These are phyloP conservation scores for Aspergillus nidulans DNA, from an alignment of 495 filamentous ascomycete genomes.

Conservation along the genomic window DNA sequence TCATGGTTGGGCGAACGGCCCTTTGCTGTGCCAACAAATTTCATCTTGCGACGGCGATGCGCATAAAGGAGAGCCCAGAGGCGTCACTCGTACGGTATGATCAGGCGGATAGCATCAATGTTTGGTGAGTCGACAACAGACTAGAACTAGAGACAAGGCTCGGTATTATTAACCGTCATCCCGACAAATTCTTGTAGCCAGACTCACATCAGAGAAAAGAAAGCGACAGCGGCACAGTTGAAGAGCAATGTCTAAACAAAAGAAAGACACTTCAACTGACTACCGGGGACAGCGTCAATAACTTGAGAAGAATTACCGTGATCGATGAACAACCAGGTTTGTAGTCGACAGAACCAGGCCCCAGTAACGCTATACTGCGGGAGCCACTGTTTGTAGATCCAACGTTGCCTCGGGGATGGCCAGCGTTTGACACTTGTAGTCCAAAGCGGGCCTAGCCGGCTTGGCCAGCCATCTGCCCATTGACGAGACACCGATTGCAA, in stretches of 20 bases:
- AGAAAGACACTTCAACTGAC: not conserved
- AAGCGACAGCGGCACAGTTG: not conserved
- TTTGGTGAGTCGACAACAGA: not conserved
- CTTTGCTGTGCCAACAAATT: slow-evolving; percentile 26
- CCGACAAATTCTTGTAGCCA: not conserved
- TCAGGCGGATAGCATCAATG: not conserved
- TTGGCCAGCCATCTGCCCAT: slow-evolving; percentile 2
- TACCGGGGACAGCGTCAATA: not conserved
- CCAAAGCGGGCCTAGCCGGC: slow-evolving; percentile 14
- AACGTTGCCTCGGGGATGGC: slow-evolving; percentile 22
- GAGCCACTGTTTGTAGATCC: slow-evolving; percentile 6
- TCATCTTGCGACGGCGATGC: slow-evolving; percentile 29
- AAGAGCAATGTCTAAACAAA: not conserved
- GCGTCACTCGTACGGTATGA: not conserved
- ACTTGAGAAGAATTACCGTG: not conserved
- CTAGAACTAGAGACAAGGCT: not conserved
- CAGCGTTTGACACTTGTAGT: slow-evolving; percentile 12
- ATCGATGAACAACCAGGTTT: not conserved
- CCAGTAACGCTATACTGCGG: slow-evolving; percentile 6
- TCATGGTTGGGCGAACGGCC: slow-evolving; percentile 32
- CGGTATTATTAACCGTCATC: not conserved
- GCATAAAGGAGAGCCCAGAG: not conserved
- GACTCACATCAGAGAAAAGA: not conserved
- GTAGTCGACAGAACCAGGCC: slow-evolving; percentile 11
- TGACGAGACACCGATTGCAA: not conserved